Evolutionary conservation across 805 yeast species (phyloP), one percentile per base, ranked within the genome.

Genomic region (Trichomonascus vanleenenianus): DNA sequence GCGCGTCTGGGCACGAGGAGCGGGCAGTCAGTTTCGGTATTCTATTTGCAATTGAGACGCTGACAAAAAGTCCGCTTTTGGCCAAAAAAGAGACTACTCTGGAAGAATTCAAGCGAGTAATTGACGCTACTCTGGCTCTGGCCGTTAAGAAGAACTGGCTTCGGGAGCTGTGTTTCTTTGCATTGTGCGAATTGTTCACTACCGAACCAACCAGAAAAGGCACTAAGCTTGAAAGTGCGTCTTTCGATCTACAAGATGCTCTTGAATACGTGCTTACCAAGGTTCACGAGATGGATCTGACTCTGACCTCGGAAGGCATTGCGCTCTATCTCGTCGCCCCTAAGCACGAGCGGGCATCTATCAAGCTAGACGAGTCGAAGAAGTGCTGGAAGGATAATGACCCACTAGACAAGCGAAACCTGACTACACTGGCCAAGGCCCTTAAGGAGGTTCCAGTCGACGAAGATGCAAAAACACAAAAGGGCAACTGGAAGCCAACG

Each of bases 21-120:
- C 72, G 97, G 49, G 80, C 89, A 0, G 69, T 78, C 12, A 63
- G 85, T 14, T 88, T 91, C 67, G 97, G 97, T 4, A 74, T 79
- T 56, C 67, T 89, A 39, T 89, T 91, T 62, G 96, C 96, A 0
- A 67, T 86, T 16, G 94, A 89, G 61, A 76, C 85, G 1, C 58
- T 89, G 41, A 70, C 83, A 30, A 82, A 81, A 42, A 73, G 82
- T 11, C 67, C 72, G 2, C 56, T 75, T 10, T 51, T 76, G 6
- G 49, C 60, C 46, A 52, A 57, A 12, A 46, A 50, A 9, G 49
- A 50, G 12, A 53, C 65, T 5, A 50, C 57, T 11, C 37, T 56
- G 1, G 61, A 56, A 2, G 69, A 72, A 40, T 65, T 70, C 42
- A 49, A 57, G 14, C 60, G 63, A 10, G 74, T 81, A 39, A 61